phyloP scores from a whole-genome alignment of 176 grass and related monocot species.

The Melocanna baccifera region DNA sequence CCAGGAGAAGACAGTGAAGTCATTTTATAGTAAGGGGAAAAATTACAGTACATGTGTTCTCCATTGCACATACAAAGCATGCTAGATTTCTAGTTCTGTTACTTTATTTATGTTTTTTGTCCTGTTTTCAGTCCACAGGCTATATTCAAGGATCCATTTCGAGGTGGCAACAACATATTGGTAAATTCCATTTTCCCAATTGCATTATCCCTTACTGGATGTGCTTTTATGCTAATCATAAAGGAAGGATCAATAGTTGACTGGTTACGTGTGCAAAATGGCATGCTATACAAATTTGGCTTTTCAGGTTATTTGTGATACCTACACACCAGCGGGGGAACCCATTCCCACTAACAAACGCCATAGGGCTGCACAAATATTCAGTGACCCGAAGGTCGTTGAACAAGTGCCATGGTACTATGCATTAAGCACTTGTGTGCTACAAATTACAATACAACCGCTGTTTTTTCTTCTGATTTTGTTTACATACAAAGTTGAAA shows the following conservation, averaged over 20 bases:
- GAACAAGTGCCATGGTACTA: conserved; percentile 80
- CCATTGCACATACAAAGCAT: not conserved
- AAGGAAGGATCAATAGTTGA: not conserved
- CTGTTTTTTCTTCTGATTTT: not conserved
- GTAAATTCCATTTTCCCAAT: conserved; percentile 27
- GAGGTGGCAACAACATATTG: conserved; percentile 94
- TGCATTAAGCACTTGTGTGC: not conserved
- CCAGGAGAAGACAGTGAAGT: conserved; percentile 99
- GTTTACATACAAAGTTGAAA: not conserved
- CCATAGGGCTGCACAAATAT: conserved; percentile 64
- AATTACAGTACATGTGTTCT: not conserved
- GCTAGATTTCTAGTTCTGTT: not conserved
- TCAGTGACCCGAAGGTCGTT: conserved; percentile 73
- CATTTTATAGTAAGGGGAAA: conserved; percentile 79
- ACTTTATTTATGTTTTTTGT: not conserved
- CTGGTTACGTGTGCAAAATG: not conserved
- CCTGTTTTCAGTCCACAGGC: conserved; percentile 73
- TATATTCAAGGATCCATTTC: conserved; percentile 97
- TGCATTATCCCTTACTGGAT: not conserved
- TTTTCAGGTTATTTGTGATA: conserved; percentile 73
- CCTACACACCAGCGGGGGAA: conserved; percentile 68
- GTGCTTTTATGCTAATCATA: not conserved
- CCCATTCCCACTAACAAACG: conserved; percentile 86
- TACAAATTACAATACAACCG: not conserved
- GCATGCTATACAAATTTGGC: not conserved